Percentiles rank a stretch among this genome's conserved stretches.
Conservation (phyloP, 257 asterid species). For the Cruciata laevipes region DNA sequence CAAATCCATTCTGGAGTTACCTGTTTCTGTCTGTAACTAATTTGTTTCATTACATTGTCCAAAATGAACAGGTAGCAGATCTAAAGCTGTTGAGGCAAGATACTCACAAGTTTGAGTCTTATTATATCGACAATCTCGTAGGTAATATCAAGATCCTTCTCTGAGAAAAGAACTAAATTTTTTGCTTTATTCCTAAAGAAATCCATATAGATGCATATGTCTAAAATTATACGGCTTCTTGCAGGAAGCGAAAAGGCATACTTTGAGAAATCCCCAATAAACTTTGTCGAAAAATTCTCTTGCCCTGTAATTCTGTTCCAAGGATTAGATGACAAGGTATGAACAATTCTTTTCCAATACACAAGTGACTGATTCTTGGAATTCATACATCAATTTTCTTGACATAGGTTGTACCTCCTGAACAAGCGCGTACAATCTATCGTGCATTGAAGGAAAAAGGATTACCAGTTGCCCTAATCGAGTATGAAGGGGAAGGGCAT, state of each 20-base stretch:
- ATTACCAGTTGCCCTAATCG: conserved; percentile 79
- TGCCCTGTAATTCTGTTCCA: conserved; percentile 90
- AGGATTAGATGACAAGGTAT: conserved; percentile 92
- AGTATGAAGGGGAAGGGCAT: conserved; percentile 91
- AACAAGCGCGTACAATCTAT: conserved; percentile 86
- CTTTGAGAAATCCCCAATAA: conserved; percentile 78
- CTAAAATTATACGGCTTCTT: conserved; percentile 12
- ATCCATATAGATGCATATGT: too few relatives aligned
- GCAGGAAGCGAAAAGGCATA: conserved; percentile 47
- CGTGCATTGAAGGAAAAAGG: conserved; percentile 75
- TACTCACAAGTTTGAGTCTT: conserved; percentile 91
- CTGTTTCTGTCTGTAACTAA: not conserved
- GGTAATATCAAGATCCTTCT: conserved; percentile 33
- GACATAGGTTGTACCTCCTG: conserved; percentile 71
- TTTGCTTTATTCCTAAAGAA: not conserved
- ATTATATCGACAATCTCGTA: conserved; percentile 72
- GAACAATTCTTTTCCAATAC: not conserved
- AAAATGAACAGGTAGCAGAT: conserved; percentile 67
- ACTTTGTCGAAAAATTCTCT: conserved; percentile 68
- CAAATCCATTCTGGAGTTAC: conserved; percentile 46
- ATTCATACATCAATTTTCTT: not conserved
- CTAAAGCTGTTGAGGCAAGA: conserved; percentile 60
- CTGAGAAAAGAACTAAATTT: conserved; percentile 6
- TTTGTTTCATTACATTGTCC: conserved; percentile 7
- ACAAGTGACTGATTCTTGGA: not conserved